Conservation (phyloP, 2,329 filamentous ascomycete species). For the Chaetomiaceae sp. region DNA sequence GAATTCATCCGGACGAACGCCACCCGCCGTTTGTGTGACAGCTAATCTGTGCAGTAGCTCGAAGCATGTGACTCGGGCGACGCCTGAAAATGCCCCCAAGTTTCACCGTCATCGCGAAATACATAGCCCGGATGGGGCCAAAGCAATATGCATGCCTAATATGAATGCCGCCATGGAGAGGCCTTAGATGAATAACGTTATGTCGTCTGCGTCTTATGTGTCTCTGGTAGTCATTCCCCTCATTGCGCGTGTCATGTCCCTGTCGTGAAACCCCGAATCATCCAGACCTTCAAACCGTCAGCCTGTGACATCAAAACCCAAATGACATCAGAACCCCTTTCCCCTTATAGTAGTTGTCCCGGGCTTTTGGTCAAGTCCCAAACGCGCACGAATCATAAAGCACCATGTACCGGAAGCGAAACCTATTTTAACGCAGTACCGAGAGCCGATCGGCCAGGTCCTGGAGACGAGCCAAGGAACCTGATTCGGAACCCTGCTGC, state of each 20-base stretch:
- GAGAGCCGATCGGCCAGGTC: conserved; percentile 39
- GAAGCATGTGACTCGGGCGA: neutral
- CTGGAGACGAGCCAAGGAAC: conserved; percentile 38
- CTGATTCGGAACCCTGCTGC: conserved; percentile 30
- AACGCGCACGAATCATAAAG: conserved; percentile 1
- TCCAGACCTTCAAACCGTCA: neutral
- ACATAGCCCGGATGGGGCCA: neutral
- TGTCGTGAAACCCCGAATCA: neutral
- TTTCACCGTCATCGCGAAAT: neutral
- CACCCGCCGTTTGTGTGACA: neutral
- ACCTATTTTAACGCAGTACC: conserved; percentile 4
- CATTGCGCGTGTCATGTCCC: too few relatives aligned
- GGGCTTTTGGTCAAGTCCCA: neutral
- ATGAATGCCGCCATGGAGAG: neutral
- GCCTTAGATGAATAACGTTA: neutral
- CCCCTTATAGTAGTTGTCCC: conserved; percentile 5
- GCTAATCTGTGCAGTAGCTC: too few relatives aligned
- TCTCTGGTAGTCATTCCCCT: neutral
- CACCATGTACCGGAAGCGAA: neutral
- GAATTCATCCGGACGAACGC: neutral
- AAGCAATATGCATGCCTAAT: neutral
- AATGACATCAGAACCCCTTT: neutral
- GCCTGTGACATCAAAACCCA: neutral
- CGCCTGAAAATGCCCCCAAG: neutral
- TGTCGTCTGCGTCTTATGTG: conserved; percentile 3